Base-by-base conservation (phyloP, 306 rosid species). In the Cicer cuneatum region DNA sequence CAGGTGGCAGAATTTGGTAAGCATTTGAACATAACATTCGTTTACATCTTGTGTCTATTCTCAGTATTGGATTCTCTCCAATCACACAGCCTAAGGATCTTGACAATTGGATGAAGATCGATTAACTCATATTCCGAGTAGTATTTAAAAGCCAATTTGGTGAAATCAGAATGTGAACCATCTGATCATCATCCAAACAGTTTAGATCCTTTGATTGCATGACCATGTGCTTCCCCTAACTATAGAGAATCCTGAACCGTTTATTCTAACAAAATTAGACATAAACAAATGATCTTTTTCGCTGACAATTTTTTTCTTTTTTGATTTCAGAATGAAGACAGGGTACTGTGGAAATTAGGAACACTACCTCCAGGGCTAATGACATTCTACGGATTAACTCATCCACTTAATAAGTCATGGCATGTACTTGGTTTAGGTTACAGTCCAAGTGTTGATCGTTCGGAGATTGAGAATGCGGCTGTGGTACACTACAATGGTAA, bases 391-490 rank as follows among this genome's bases (percentile, higher is more conserved):
- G 90, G 97, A 65, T 82, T 92, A 87, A 94, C 90, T 12, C 88
- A 90, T 80, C 93, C 98, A 0, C 90, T 94, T 52, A 71, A 85
- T 13, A 94, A 92, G 83, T 82, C 96, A 58, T 94, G 99, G 99
- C 97, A 94, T 66, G 97, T 94, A 49, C 99, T 94, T 51, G 99
- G 99, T 78, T 90, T 94, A 83, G 99, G 99, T 60, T 94, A 94
- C 93, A 92, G 88, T 83, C 98, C 99, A 69, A 89, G 90, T 46
- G 76, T 94, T 21, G 90, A 86, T 75, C 89, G 86, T 45, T 69
- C 86, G 0, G 92, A 87, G 61, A 86, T 94, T n/a, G 96, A 92
- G 35, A 87, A 86, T 0, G 99, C 99, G 7, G 98, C 99, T 12
- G 97, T 94, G 1, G 41, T 94, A 56, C 99, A 94, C 87, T 94